A percentile compares a stretch with the other conserved stretches of the same genome.
These are phyloP conservation scores for Ceratocystiopsis minuta DNA, from an alignment of 2,329 filamentous ascomycete species.

Conservation along the genomic window DNA sequence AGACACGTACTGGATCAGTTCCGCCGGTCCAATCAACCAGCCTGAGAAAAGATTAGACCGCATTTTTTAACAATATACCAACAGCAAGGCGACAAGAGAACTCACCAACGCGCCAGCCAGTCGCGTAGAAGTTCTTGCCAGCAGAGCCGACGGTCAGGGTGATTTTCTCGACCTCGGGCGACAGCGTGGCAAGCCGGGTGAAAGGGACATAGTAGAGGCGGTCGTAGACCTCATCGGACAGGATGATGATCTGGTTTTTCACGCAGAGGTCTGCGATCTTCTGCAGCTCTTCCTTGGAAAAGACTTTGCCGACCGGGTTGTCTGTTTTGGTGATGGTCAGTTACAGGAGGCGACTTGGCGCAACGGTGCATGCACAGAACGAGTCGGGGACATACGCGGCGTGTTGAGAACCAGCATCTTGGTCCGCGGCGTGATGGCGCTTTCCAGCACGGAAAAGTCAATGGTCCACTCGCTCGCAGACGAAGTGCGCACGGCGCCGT, in stretches of 20 bases:
- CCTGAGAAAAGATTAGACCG: constrained; percentile 23
- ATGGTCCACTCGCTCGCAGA: constrained; percentile 79
- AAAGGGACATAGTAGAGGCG: constrained; percentile 90
- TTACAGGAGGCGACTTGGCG: constrained; percentile 6
- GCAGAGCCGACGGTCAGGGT: constrained; percentile 90
- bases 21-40: constrained; percentile 77
- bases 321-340: constrained; percentile 25
- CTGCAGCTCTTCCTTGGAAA: constrained; percentile 65
- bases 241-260: constrained; percentile 83
- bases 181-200: constrained; percentile 77
- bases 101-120: constrained; percentile 73
- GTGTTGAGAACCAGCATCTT: constrained; percentile 93
- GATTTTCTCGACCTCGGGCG: constrained; percentile 70
- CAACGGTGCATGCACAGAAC: neutral
- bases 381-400: constrained; percentile 25
- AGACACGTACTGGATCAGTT: constrained; percentile 79
- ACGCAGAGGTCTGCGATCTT: constrained; percentile 77
- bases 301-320: constrained; percentile 95
- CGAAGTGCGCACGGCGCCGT: constrained; percentile 61
- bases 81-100: neutral
- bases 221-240: constrained; percentile 89
- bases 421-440: constrained; percentile 65
- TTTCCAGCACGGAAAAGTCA: constrained; percentile 66
- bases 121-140: constrained; percentile 96
- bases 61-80: neutral